A percentile compares a stretch with the other conserved stretches of the same genome.
Evolutionary conservation across 179 eudicot genomes (phyloP).

Genomic region (Vitellaria paradoxa): DNA sequence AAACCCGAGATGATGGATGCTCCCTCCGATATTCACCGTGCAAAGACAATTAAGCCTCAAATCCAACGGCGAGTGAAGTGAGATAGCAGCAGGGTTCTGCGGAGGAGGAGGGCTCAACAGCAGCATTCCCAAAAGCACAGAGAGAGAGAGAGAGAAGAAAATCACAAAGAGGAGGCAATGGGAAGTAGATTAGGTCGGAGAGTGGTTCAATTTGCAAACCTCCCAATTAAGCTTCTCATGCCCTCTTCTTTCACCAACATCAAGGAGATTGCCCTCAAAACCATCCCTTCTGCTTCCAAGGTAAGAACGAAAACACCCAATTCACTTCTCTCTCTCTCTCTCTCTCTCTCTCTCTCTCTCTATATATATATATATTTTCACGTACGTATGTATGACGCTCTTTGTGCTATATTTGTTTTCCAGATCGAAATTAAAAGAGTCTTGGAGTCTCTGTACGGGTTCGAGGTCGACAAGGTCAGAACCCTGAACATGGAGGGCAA

Average conservation of each 20-base stretch:
- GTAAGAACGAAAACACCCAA: slow-evolving; percentile 16
- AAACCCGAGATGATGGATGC: too few relatives aligned
- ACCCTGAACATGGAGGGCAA: slow-evolving; percentile 96
- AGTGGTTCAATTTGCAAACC: slow-evolving; percentile 70
- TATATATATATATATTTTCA: neutral
- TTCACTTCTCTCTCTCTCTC: too few relatives aligned
- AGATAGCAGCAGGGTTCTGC: too few relatives aligned
- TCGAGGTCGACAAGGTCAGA: slow-evolving; percentile 76
- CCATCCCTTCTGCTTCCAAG: slow-evolving; percentile 89
- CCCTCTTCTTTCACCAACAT: slow-evolving; percentile 81
- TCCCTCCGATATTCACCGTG: too few relatives aligned
- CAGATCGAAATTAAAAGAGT: slow-evolving; percentile 90
- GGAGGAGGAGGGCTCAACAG: too few relatives aligned
- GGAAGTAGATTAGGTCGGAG: slow-evolving; percentile 68
- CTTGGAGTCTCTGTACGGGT: slow-evolving; percentile 79
- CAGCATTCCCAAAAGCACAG: too few relatives aligned
- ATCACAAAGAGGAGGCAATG: slow-evolving; percentile 17
- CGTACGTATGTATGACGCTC: neutral
- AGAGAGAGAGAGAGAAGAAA: too few relatives aligned
- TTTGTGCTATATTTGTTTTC: neutral
- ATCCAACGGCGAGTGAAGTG: too few relatives aligned
- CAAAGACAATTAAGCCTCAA: too few relatives aligned
- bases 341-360: too few relatives aligned
- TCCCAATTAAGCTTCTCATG: slow-evolving; percentile 90
- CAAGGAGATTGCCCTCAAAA: slow-evolving; percentile 85